Evolutionary conservation across 2,329 filamentous ascomycete species (phyloP).

Genomic region (Penicillium crustosum): DNA sequence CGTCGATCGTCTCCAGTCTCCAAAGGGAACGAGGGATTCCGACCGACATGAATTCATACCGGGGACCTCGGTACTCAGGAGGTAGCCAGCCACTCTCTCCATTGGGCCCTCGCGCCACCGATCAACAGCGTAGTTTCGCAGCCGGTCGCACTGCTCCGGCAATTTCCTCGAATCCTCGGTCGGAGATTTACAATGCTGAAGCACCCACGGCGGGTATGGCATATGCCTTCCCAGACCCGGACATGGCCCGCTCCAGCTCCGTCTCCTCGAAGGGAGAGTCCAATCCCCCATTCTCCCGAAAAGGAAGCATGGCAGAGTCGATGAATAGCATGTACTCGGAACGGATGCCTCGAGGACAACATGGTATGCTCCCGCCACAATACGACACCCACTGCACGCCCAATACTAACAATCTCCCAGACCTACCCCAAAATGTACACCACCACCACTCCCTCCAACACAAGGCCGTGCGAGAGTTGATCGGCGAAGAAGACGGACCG

Average conservation of each 20-base stretch:
- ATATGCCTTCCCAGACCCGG: conserved; percentile 53
- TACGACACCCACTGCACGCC: background rate
- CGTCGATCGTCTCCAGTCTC: conserved; percentile 46
- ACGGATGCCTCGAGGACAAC: conserved; percentile 48
- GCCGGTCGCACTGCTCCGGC: conserved; percentile 50
- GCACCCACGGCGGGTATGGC: conserved; percentile 51
- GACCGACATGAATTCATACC: conserved; percentile 41
- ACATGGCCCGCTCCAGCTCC: conserved; percentile 42
- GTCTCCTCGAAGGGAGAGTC: conserved; percentile 38
- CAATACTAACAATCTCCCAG: conserved; percentile 27
- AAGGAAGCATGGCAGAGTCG: conserved; percentile 49
- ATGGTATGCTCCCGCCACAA: conserved; percentile 37
- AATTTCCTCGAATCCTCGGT: conserved; percentile 50
- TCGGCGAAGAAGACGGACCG: conserved; percentile 46
- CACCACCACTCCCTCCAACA: conserved; percentile 52
- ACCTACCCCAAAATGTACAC: conserved; percentile 49
- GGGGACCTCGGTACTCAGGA: conserved; percentile 43
- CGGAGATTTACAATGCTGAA: conserved; percentile 52
- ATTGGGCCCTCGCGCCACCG: conserved; percentile 36
- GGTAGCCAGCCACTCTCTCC: conserved; percentile 43
- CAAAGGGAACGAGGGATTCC: conserved; percentile 46
- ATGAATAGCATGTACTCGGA: conserved; percentile 51
- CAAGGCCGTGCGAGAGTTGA: conserved; percentile 49
- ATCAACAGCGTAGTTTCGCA: conserved; percentile 45
- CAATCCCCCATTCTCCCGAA: conserved; percentile 42